Evolutionary conservation across 1,284 basidiomycete genomes (phyloP), one percentile per base, ranked within the genome.

Genomic region (Somion occarium): DNA sequence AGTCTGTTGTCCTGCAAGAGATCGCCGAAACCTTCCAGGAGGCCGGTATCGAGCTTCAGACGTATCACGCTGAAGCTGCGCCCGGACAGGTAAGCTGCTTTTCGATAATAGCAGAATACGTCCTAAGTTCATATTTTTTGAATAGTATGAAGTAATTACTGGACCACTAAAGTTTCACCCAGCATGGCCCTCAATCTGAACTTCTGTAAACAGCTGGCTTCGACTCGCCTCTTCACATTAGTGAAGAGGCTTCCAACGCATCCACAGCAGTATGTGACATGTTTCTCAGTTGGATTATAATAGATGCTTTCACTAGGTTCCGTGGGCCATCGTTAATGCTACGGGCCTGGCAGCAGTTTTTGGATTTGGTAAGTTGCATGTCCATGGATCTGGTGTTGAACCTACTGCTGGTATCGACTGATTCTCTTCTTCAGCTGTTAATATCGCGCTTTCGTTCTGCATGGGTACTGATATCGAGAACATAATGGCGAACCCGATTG

Each of bases 191-290:
- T n/a, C n/a, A n/a, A n/a, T n/a, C n/a, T n/a, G n/a, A n/a, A n/a
- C n/a, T n/a, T n/a, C 27, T n/a, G 25, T 13, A 15, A 12, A 15
- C 23, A 50, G 48, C 22, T 44, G 48, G 39, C 3, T 44, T 42
- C 19, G 25, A 76, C 53, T 80, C 82, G 0, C 77, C 77, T 37
- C 83, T 91, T 0, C 86, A 89, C 51, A 84, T 91, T 47, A 86
- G 83, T 50, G 88, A 90, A 66, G 88, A 90, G 61, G 82, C 82
- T 0, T 69, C 73, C 3, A 90, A 90, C 61, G 88, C 88, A 2
- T 73, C 77, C 2, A 73, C 67, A 0, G 84, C 83, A 34, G 49
- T 50, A 18, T 13, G 19, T 11, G 15, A 34, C 15, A 34, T 15
- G n/a, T 34, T 15, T 34, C 30, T 34, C 15, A 34, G 7, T 7